Evolutionary conservation across 1,139 yeast genomes (phyloP), one percentile per base, ranked within the genome.

Genomic region (Yamadazyma aaseri): DNA sequence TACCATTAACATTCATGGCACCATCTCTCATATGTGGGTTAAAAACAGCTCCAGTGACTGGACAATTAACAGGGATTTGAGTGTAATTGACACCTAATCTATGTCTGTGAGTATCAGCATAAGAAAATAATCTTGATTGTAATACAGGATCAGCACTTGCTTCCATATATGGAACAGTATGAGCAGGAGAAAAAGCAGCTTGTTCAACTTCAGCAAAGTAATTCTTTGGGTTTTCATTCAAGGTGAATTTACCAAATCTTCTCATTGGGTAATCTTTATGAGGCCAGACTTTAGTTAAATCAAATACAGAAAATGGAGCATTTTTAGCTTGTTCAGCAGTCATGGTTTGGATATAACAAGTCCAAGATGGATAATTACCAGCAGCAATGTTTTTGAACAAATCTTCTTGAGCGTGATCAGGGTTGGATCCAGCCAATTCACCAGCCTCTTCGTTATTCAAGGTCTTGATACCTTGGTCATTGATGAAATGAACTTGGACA

Each of bases 71-170:
- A 29, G 90, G 90, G 45, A 82, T 78, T 60, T 80, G 86, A 42
- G 76, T 71, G 65, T 79, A 82, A 68, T 82, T 82, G 36, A 73
- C 57, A 37, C 90, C 90, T 51, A 82, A 68, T 63, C 72, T 65
- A 57, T 65, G 69, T 60, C 71, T 65, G 58, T 85, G 95, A 35
- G 95, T 85, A 64, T 86, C 95, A 40, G 90, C 80, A 66, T 86
- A 86, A 24, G 95, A 82, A 63, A 85, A 86, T 49, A 86, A 69
- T 63, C 95, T 79, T 13, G 89, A 78, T 66, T 86, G 95, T 59
- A 86, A 71, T 32, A 86, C 95, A 32, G 95, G 94, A 58, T 86
- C 95, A 48, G 89, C 89, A 31, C 89, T 79, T 33, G 95, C 76
- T 61, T 83, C 87, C 73, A 82, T 79, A 50, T 83, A 86, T 38